Evolutionary conservation across 495 filamentous ascomycete genomes (phyloP), one percentile per base, ranked within the genome.

Genomic region (Tetracladium marchalianum): DNA sequence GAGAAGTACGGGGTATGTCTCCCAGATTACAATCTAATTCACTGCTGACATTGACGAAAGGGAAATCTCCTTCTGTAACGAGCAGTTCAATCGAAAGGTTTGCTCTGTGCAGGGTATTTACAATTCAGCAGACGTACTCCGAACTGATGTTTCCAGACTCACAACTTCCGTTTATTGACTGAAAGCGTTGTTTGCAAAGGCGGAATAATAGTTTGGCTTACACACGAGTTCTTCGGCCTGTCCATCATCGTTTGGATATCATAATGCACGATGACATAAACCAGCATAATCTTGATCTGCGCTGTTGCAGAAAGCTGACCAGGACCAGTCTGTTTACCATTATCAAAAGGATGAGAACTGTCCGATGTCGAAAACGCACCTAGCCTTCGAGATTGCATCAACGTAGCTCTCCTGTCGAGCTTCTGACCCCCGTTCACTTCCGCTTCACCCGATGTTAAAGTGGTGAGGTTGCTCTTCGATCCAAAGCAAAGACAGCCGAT

Each of bases 301-400:
- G 64, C 67, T 3, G 62, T 61, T 0, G 72, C 76, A 37, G 81
- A 78, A 57, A 77, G 77, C 5, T 78, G 63, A 0, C 78, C 80
- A 0, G 78, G 78, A 54, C 77, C 80, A 0, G 78, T 74, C 43
- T 81, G 71, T 32, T 57, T 54, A 0, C 77, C 77, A 47, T 72
- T 64, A 0, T 77, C 75, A 41, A 76, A 81, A 11, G 15, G n/a
- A 12, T 52, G 43, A 39, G 52, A 56, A 7, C 61, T 56, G 11
- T 60, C 58, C 40, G 16, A 65, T 50, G 40, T 68, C 58, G 33
- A 64, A 54, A 46, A 63, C 57, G 58, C 44, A 13, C 39, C 17
- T n/a, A 42, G 31, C 27, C 41, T 43, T 39, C 42, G 50, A 5
- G 39, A 31, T 19, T 56, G 50, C n/a, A 52, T 13, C 15, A 47